phyloP scores from a whole-genome alignment of 352 stramenopile genomes.

The Paralagenidium karlingii region DNA sequence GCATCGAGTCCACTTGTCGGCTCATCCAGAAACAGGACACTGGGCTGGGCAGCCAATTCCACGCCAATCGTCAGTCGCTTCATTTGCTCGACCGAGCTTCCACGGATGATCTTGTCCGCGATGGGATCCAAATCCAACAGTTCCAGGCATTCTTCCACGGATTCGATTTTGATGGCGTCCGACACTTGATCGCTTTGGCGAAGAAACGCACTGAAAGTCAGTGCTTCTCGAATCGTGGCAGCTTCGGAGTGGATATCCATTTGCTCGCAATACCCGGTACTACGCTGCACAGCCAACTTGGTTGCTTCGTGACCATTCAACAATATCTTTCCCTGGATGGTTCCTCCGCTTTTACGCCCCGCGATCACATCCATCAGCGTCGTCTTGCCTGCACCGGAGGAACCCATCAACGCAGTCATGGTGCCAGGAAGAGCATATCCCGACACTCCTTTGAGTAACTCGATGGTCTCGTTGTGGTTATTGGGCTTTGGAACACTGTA shows the following conservation, averaged over 20 bases:
- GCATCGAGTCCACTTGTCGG: slow-evolving; percentile 42
- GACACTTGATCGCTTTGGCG: slow-evolving; percentile 10
- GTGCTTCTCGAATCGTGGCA: background rate
- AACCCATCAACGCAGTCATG: slow-evolving; percentile 12
- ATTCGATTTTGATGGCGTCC: slow-evolving; percentile 20
- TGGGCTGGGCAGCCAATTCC: slow-evolving; percentile 70
- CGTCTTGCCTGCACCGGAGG: slow-evolving; percentile 83
- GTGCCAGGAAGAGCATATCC: slow-evolving; percentile 24
- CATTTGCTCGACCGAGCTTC: slow-evolving; percentile 21
- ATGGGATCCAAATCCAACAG: slow-evolving; percentile 25
- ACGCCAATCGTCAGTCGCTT: slow-evolving; percentile 65
- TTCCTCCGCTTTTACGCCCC: slow-evolving; percentile 83
- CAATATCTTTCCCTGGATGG: slow-evolving; percentile 21
- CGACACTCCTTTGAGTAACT: slow-evolving; percentile 45
- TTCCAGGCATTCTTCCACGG: slow-evolving; percentile 37
- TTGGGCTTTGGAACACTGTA: slow-evolving; percentile 23
- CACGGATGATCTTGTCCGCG: slow-evolving; percentile 21
- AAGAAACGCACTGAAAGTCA: slow-evolving; percentile 1
- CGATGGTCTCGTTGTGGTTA: slow-evolving; percentile 16
- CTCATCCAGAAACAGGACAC: slow-evolving; percentile 64
- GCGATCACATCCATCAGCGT: slow-evolving; percentile 94
- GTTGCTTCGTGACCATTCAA: slow-evolving; percentile 11
- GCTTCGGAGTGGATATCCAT: background rate
- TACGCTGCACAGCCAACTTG: slow-evolving; percentile 25
- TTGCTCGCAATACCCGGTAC: slow-evolving; percentile 16